Evolutionary conservation across 2,329 filamentous ascomycete genomes (phyloP).

Genomic region (Fusarium buxicola): DNA sequence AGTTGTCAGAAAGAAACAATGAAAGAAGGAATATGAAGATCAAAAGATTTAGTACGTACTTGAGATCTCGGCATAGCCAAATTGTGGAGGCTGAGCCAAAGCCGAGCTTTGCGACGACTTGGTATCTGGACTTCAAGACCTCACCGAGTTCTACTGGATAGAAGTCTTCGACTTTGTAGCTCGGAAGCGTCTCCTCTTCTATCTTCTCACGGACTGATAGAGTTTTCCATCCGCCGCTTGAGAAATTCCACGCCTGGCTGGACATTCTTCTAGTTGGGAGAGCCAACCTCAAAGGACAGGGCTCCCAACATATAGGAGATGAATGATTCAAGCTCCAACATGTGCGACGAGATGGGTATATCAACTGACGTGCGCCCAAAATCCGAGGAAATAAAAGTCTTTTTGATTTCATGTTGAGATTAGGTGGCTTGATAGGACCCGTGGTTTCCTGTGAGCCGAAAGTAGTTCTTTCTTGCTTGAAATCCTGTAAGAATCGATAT

Average conservation of each 20-base stretch:
- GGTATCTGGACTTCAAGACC: background rate
- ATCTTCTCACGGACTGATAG: background rate
- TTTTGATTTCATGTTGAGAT: no score
- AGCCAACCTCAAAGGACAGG: background rate
- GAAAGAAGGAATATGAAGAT: background rate
- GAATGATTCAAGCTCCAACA: no score
- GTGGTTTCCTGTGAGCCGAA: no score
- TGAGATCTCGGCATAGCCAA: background rate
- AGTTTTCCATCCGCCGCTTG: background rate
- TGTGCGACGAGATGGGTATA: no score
- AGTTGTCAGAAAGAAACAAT: background rate
- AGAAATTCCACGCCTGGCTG: background rate
- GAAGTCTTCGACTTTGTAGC: background rate
- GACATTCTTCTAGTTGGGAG: background rate
- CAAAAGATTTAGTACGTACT: no score
- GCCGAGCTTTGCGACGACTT: background rate
- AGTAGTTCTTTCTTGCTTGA: no score
- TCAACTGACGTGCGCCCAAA: no score
- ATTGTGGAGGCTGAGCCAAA: constrained; percentile 1
- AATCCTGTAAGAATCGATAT: no score
- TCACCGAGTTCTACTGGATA: background rate
- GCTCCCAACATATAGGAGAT: no score
- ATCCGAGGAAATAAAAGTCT: no score
- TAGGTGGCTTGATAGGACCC: no score
- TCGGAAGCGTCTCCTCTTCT: background rate